Evolutionary conservation across 176 grass and related monocot species (phyloP).

Genomic region (barley (Hordeum vulgare)): MorexV3_pseudomolecules_assembly NC_058518.1:343467953-343468452

Average conservation of each 20-base stretch:
- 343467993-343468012: neutral
- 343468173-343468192: neutral
- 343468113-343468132: neutral
- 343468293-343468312: neutral
- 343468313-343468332: neutral
- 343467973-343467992: neutral
- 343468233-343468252: neutral
- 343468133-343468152: neutral
- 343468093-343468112: neutral
- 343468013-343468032: neutral
- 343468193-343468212: neutral
- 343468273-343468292: slow-evolving; percentile 4
- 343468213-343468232: neutral
- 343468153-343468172: neutral
- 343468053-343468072: neutral
- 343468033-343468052: neutral
- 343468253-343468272: neutral
- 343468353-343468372: neutral
- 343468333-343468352: neutral
- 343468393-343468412: neutral
- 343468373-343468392: neutral
- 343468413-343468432: neutral
- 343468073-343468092: neutral
- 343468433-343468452: neutral
- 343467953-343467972: neutral